Conservation (phyloP, 2,329 filamentous ascomycete species). For the Trichoderma arundinaceum region DNA sequence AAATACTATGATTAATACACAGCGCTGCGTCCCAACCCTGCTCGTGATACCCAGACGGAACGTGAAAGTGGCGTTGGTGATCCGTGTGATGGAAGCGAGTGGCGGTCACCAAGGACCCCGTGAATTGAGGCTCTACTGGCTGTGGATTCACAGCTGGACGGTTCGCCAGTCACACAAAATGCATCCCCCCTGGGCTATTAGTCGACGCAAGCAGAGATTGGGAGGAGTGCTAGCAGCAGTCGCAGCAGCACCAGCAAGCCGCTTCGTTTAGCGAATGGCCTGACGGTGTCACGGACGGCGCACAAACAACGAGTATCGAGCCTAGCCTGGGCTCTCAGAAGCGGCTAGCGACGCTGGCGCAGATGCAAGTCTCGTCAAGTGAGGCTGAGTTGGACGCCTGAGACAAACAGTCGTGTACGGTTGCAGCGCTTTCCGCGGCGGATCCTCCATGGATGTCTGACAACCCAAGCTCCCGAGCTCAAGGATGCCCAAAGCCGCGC, state of each 20-base stretch:
- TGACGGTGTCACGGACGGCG: conserved; percentile 1
- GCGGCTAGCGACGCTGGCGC: conserved; percentile 15
- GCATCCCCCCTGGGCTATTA: neutral
- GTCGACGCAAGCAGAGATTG: neutral
- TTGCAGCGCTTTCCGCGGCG: conserved; percentile 21
- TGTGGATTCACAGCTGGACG: conserved; percentile 16
- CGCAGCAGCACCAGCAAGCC: neutral
- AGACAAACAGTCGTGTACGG: neutral
- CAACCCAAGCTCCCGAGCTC: neutral
- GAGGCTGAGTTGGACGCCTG: conserved; percentile 23
- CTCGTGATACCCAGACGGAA: neutral
- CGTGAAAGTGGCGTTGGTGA: neutral
- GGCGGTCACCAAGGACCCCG: conserved; percentile 20
- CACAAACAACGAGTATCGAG: conserved; percentile 12
- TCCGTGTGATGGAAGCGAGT: conserved; percentile 3
- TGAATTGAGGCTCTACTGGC: conserved; percentile 26
- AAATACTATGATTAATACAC: neutral
- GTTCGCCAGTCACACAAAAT: conserved; percentile 16
- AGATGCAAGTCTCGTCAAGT: conserved; percentile 2
- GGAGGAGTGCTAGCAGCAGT: neutral
- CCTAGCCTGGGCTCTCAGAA: neutral
- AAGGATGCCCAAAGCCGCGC: conserved; percentile 19
- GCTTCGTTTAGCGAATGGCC: conserved; percentile 14
- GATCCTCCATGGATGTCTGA: conserved; percentile 11
- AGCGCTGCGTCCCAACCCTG: neutral